phyloP scores from a whole-genome alignment of 768 basidiomycete genomes.

The Terana coerulea region DNA sequence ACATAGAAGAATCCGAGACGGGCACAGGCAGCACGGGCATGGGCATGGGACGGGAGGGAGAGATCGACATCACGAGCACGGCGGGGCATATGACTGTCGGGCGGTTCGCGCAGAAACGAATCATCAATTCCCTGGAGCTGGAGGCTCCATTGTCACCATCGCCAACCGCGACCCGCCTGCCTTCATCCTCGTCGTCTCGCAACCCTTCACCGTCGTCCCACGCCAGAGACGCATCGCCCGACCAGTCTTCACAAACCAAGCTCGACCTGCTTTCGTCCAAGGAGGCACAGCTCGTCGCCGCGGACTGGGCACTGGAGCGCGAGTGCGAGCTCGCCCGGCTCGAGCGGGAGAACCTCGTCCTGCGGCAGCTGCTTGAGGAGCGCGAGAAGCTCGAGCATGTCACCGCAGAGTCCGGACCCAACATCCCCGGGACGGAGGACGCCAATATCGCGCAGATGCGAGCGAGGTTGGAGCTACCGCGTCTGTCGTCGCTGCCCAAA shows the following conservation, averaged over 20 bases:
- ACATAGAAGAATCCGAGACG: slow-evolving; percentile 3
- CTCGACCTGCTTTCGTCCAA: slow-evolving; percentile 17
- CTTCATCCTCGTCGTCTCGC: background rate
- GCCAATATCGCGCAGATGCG: slow-evolving; percentile 34
- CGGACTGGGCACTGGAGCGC: slow-evolving; percentile 82
- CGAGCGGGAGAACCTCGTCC: slow-evolving; percentile 81
- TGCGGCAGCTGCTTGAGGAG: slow-evolving; percentile 58
- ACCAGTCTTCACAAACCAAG: slow-evolving; percentile 4
- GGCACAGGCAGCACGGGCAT: background rate
- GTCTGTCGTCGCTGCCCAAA: slow-evolving; percentile 3
- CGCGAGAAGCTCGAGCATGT: background rate
- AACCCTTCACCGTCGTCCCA: background rate
- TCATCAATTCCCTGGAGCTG: slow-evolving; percentile 11
- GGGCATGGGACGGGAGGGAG: background rate
- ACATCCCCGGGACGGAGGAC: background rate
- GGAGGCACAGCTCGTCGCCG: slow-evolving; percentile 31
- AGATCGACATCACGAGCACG: slow-evolving; percentile 4
- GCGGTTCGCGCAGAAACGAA: background rate
- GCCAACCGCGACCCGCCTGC: background rate
- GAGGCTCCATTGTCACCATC: background rate
- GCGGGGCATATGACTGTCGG: slow-evolving; percentile 5
- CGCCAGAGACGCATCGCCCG: background rate
- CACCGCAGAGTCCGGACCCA: background rate
- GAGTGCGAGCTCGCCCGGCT: slow-evolving; percentile 88
- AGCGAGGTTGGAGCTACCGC: slow-evolving; percentile 7